Evolutionary conservation across 192 early-diverging fungal genomes (phyloP).

Genomic region (Pecoramyces ruminantium): DNA sequence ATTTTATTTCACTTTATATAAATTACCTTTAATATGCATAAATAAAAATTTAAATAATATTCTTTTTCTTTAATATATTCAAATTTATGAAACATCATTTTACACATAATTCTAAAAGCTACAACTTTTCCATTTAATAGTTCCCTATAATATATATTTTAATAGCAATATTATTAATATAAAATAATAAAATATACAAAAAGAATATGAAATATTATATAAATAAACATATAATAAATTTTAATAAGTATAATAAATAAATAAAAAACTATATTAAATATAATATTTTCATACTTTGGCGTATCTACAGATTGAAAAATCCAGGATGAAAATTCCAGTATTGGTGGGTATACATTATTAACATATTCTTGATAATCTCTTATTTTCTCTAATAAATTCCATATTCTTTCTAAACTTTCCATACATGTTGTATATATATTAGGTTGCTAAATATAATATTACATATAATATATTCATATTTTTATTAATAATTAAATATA

Average conservation of each 20-base stretch:
- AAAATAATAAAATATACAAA: too few relatives aligned
- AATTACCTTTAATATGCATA: constrained; percentile 42
- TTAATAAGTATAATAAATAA: too few relatives aligned
- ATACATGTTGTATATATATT: constrained; percentile 43
- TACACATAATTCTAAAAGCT: constrained; percentile 54
- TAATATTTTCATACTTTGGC: constrained; percentile 27
- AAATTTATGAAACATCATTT: constrained; percentile 56
- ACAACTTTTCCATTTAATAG: constrained; percentile 39
- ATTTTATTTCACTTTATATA: too few relatives aligned
- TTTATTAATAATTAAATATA: too few relatives aligned
- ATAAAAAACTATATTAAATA: too few relatives aligned
- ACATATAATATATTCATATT: background rate
- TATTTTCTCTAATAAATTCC: constrained; percentile 13
- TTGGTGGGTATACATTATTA: constrained; percentile 32
- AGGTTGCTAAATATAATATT: constrained; percentile 11
- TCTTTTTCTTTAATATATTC: constrained; percentile 40
- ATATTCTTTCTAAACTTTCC: constrained; percentile 20
- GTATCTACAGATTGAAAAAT: constrained; percentile 54
- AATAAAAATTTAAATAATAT: constrained; percentile 54
- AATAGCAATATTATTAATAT: too few relatives aligned
- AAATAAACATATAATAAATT: too few relatives aligned
- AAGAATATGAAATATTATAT: too few relatives aligned
- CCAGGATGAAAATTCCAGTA: constrained; percentile 64
- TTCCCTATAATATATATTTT: too few relatives aligned
- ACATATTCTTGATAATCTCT: constrained; percentile 36